These are phyloP conservation scores for Russula abietina DNA, from an alignment of 768 basidiomycete genomes.

Conservation along the genomic window DNA sequence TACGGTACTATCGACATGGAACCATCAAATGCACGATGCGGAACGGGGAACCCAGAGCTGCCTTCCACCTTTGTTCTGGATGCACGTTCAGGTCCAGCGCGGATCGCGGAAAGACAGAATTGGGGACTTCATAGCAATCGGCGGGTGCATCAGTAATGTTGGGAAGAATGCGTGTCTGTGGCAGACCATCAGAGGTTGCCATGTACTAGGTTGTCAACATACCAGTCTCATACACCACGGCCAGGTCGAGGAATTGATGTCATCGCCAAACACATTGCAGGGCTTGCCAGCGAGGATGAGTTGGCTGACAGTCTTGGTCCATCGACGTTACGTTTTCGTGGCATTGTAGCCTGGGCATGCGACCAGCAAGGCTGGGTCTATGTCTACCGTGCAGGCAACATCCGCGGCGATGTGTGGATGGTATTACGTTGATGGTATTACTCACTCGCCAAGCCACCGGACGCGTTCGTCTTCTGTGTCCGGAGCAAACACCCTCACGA, in stretches of 20 bases:
- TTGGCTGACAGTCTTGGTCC: conserved; percentile 44
- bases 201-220: not conserved
- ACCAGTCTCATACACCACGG: conserved; percentile 58
- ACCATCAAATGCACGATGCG: too few relatives aligned
- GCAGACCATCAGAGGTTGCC: not conserved
- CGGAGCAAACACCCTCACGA: too few relatives aligned
- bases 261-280: conserved; percentile 57
- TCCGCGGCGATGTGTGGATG: not conserved
- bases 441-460: too few relatives aligned
- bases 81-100: conserved; percentile 29
- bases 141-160: conserved; percentile 51
- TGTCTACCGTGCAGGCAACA: conserved; percentile 25
- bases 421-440: too few relatives aligned
- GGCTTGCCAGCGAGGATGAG: conserved; percentile 45
- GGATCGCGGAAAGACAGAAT: conserved; percentile 54
- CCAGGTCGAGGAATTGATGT: conserved; percentile 43
- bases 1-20: too few relatives aligned
- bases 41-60: too few relatives aligned
- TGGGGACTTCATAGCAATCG: conserved; percentile 58
- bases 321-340: conserved; percentile 34
- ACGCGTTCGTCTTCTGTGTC: too few relatives aligned
- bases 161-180: conserved; percentile 53
- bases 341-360: conserved; percentile 58
- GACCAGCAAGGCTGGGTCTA: conserved; percentile 37
- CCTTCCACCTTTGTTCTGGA: too few relatives aligned